Conservation (phyloP, 2,329 filamentous ascomycete genomes). For the Fusarium virguliforme region DNA sequence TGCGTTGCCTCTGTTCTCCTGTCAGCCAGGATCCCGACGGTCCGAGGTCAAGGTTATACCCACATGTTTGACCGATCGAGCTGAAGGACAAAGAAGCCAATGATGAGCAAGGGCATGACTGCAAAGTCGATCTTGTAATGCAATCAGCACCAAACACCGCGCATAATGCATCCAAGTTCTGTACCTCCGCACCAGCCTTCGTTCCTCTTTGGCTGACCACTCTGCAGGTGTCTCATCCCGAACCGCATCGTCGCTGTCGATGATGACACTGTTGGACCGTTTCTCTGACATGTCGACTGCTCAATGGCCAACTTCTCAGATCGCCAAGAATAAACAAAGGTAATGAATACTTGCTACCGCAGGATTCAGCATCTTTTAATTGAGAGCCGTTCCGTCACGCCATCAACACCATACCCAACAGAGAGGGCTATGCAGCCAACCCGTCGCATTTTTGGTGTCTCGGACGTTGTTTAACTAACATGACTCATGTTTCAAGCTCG, state of each 20-base stretch:
- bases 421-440: neutral
- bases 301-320: neutral
- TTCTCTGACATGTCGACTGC: neutral
- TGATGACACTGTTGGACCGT: neutral
- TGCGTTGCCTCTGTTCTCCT: neutral
- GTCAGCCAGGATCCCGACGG: neutral
- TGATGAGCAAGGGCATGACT: neutral
- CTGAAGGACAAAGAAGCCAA: neutral
- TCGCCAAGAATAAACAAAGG: neutral
- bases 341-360: neutral
- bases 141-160: neutral
- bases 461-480: neutral
- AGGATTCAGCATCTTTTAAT: neutral
- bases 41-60: neutral
- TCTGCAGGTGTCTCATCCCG: neutral
- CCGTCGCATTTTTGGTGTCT: neutral
- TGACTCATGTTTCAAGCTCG: neutral
- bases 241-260: neutral
- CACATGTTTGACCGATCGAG: slow-evolving; percentile 1
- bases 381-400: neutral
- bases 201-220: neutral
- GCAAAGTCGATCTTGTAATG: neutral
- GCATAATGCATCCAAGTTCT: neutral
- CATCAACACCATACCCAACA: neutral
- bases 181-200: neutral